Evolutionary conservation across 106 monocot genomes (phyloP).

Genomic region (Xerophyta viscosa): DNA sequence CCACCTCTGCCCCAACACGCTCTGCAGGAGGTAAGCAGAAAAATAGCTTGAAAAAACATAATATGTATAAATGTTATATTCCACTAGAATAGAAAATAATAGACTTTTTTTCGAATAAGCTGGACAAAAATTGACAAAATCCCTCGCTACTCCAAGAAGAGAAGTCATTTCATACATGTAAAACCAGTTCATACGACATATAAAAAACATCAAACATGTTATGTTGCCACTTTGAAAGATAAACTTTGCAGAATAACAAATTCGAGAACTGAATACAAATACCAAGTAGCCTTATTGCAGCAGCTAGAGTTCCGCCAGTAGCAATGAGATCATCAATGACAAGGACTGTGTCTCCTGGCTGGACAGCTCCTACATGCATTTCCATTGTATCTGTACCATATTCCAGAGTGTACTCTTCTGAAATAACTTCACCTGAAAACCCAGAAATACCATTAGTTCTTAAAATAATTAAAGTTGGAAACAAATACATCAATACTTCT

Average conservation of each 20-base stretch:
- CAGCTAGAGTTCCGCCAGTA: constrained; percentile 64
- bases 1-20: constrained; percentile 61
- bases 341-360: constrained; percentile 34
- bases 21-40: constrained; percentile 30
- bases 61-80: not conserved
- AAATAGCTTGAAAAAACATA: not conserved
- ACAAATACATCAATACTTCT: not conserved
- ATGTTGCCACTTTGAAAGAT: no score
- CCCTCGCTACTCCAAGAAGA: no score
- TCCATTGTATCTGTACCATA: constrained; percentile 67
- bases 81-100: no score
- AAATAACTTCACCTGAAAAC: constrained; percentile 56
- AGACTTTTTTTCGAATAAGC: no score
- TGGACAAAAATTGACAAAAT: no score
- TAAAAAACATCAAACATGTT: no score
- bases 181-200: no score
- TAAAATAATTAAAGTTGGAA: not conserved
- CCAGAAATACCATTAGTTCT: not conserved
- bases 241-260: not conserved
- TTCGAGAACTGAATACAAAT: not conserved
- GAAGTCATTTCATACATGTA: no score
- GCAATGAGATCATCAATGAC: constrained; percentile 74
- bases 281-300: constrained; percentile 62
- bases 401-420: constrained; percentile 69
- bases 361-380: constrained; percentile 75